Evolutionary conservation across 805 yeast species (phyloP), one percentile per base, ranked within the genome.

Genomic region (Pichia membranifaciens): DNA sequence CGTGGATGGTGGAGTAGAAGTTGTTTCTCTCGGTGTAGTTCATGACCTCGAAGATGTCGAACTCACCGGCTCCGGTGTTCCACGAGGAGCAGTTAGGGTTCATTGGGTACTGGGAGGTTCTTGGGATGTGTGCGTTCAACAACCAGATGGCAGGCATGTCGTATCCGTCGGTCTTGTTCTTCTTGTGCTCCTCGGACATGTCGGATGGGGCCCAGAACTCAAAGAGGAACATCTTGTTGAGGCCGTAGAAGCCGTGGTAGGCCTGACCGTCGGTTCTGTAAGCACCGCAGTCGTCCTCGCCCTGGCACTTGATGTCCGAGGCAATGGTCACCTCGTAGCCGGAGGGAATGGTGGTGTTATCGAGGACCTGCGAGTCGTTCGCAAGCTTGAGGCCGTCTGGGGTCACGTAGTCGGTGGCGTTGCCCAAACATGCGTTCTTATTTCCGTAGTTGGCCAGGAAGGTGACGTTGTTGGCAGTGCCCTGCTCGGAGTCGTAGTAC

Each of bases 81-180:
- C 90, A 84, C 58, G 88, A 81, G 6, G 88, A 82, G 64, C 89
- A 84, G 59, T 78, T 79, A 33, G 69, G 67, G 54, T 78, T 78
- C 5, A 66, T 51, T 41, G 82, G 79, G 60, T 82, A 84, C 64
- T 84, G 89, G 3, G 89, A 68, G 17, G 89, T 83, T 70, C 90
- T 75, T 53, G 88, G 81, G 49, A 82, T 81, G 51, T 76, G 73
- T 22, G 84, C 81, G 54, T 82, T 82, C 57, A 82, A 67, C 49
- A 82, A 67, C 88, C 88, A 82, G 55, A 82, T 82, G 18, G 87
- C 89, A 9, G 90, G 87, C 80, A 82, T 67, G 62, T 84, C 75
- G 58, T 73, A 82, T 48, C 61, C 59, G 5, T 67, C 52, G 10
- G 69, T 54, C 46, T 69, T 66, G 40, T 58, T 56, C n/a, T 44